Evolutionary conservation across 208 protist genomes (phyloP).

Genomic region (Trypanosoma rangeli): DNA sequence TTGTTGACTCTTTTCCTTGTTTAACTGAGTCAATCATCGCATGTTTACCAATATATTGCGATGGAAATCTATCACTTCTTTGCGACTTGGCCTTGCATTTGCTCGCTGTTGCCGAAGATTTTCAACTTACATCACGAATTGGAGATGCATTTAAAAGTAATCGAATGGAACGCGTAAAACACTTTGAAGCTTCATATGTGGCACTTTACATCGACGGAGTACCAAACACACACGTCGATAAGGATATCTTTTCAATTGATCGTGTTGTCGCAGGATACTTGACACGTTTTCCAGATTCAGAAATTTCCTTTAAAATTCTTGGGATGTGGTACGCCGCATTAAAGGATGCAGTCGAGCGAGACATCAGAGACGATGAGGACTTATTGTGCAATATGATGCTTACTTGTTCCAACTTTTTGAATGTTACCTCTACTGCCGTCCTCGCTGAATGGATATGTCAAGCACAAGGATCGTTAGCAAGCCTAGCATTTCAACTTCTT

Average conservation of each 20-base stretch:
- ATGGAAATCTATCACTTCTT: conserved; percentile 68
- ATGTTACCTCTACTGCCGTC: conserved; percentile 37
- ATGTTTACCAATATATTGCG: conserved; percentile 78
- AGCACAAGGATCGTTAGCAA: conserved; percentile 44
- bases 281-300: conserved; percentile 40
- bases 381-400: conserved; percentile 56
- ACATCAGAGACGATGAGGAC: conserved; percentile 59
- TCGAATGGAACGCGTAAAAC: conserved; percentile 32
- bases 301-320: conserved; percentile 43
- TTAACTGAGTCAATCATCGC: conserved; percentile 39
- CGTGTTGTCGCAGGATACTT: conserved; percentile 56
- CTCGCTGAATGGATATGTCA: conserved; percentile 46
- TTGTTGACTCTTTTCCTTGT: conserved; percentile 29
- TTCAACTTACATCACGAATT: conserved; percentile 24
- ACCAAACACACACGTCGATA: conserved; percentile 69
- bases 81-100: conserved; percentile 43
- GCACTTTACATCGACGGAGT: conserved; percentile 48
- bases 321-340: conserved; percentile 57
- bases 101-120: conserved; percentile 27
- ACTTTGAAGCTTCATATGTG: conserved; percentile 74
- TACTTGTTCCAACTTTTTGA: conserved; percentile 58
- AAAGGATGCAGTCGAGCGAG: conserved; percentile 48
- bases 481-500: conserved; percentile 46
- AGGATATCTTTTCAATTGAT: conserved; percentile 85
- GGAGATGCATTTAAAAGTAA: conserved; percentile 44